phyloP scores from a whole-genome alignment of 805 yeast species.

The Dipodascopsis uninucleata region DNA sequence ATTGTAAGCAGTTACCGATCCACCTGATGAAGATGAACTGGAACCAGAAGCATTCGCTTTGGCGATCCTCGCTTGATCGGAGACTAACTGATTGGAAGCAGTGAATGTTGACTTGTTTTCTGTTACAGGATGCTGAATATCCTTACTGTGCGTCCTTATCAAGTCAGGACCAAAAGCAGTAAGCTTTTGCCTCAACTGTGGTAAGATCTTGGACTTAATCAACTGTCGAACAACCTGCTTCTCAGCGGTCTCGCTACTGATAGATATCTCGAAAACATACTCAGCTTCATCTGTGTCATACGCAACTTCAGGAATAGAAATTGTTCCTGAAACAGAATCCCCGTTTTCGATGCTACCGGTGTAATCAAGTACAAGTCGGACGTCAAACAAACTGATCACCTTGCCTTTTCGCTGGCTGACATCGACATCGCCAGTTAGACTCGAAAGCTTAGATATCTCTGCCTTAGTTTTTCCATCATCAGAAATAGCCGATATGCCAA shows the following conservation, averaged over 20 bases:
- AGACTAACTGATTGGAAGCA: slow-evolving; percentile 38
- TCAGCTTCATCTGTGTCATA: slow-evolving; percentile 86
- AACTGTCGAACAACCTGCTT: slow-evolving; percentile 47
- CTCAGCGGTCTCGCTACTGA: slow-evolving; percentile 51
- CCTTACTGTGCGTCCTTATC: slow-evolving; percentile 70
- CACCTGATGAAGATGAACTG: slow-evolving; percentile 20
- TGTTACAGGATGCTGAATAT: slow-evolving; percentile 75
- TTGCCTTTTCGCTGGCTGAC: slow-evolving; percentile 97
- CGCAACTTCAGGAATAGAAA: slow-evolving; percentile 86
- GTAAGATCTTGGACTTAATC: slow-evolving; percentile 58
- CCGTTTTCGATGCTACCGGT: slow-evolving; percentile 45
- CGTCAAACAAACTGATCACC: slow-evolving; percentile 85
- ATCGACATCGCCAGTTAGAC: slow-evolving; percentile 92
- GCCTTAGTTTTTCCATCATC: slow-evolving; percentile 36
- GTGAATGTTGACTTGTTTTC: slow-evolving; percentile 59
- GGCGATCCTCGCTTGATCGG: slow-evolving; percentile 20
- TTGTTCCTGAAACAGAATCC: slow-evolving; percentile 59
- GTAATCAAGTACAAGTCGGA: slow-evolving; percentile 61
- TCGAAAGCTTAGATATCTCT: slow-evolving; percentile 46
- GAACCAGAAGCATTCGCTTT: slow-evolving; percentile 25
- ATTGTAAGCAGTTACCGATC: slow-evolving; percentile 55
- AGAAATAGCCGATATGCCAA: slow-evolving; percentile 45
- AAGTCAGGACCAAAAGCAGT: slow-evolving; percentile 72
- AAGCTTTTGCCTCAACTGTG: slow-evolving; percentile 61
- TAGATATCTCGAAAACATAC: slow-evolving; percentile 74